Evolutionary conservation across 2,329 filamentous ascomycete species (phyloP), one percentile per base, ranked within the genome.

Genomic region (Xylariaceae sp.): DNA sequence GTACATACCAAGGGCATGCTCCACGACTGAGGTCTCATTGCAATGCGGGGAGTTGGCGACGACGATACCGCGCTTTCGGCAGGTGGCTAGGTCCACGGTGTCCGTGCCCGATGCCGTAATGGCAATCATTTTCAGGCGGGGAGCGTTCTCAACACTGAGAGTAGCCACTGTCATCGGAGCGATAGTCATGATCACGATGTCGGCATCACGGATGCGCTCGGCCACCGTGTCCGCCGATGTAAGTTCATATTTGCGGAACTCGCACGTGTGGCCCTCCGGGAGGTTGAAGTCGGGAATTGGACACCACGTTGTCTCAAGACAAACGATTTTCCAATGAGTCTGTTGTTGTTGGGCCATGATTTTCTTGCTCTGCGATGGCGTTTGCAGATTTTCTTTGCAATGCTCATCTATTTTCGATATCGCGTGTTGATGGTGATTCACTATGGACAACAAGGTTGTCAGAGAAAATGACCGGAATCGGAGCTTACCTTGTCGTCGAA

Each of bases 1-100:
- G 55, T 72, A 75, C 4, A 79, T 61, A 0, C 68, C 63, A 6
- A 80, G 62, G 22, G 62, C 74, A 54, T 80, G 79, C 54, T 76
- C 70, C 0, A 64, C 61, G 1, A 71, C 68, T 8, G 60, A 47
- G 20, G 60, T 61, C 22, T 59, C 57, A 43, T 64, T 68, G 45
- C 65, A 67, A 11, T 62, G 58, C 10, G 65, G 67, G 3, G 65
- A 60, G 53, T 70, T 69, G 22, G 59, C 58, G 2, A 70, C 66
- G 3, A 52, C 55, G 29, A 70, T 62, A 1, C 63, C 62, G 2
- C 59, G 50, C 17, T 53, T 51, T 14, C 47, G 50, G 47, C 66
- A 69, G 3, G 64, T 62, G 1, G 44, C 59, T 0, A 68, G 48
- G 53, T 70, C 67, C 1, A 70, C 54, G n/a, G 50, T 47, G 49